Percentiles rank a stretch among this genome's conserved stretches.
Evolutionary conservation across 2,329 filamentous ascomycete species (phyloP).

Genomic region (Magnaporthiopsis poae): DNA sequence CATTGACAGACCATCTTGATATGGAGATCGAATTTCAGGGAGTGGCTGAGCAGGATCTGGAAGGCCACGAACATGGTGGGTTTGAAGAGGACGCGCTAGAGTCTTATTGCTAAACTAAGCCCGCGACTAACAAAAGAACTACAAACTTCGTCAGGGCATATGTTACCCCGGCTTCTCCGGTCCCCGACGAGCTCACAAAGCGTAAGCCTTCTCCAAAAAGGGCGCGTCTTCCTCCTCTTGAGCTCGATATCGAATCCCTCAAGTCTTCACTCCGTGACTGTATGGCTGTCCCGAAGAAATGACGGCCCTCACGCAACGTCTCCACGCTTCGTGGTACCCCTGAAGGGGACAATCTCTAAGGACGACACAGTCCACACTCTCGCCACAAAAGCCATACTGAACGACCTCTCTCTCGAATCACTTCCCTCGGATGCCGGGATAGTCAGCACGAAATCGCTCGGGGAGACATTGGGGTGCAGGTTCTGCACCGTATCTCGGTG

Average conservation of each 20-base stretch:
- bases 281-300: background rate
- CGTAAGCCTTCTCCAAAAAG: background rate
- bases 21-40: background rate
- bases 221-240: background rate
- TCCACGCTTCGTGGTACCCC: background rate
- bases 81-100: too few relatives aligned
- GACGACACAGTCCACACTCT: background rate
- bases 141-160: too few relatives aligned
- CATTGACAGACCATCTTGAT: slow-evolving; percentile 1
- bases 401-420: background rate
- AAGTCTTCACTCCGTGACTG: background rate
- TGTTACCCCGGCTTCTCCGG: background rate
- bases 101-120: too few relatives aligned
- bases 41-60: too few relatives aligned
- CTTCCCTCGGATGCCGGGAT: too few relatives aligned
- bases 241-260: background rate
- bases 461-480: background rate
- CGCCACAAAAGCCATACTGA: background rate
- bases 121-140: too few relatives aligned
- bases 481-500: background rate
- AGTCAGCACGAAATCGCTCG: background rate
- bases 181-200: background rate
- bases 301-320: background rate
- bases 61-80: too few relatives aligned
- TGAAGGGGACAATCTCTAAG: background rate